A percentile compares a stretch with the other conserved stretches of the same genome.
These are phyloP conservation scores for Gossypium sturtianum DNA, from an alignment of 345 rosid species.

Conservation along the genomic window DNA sequence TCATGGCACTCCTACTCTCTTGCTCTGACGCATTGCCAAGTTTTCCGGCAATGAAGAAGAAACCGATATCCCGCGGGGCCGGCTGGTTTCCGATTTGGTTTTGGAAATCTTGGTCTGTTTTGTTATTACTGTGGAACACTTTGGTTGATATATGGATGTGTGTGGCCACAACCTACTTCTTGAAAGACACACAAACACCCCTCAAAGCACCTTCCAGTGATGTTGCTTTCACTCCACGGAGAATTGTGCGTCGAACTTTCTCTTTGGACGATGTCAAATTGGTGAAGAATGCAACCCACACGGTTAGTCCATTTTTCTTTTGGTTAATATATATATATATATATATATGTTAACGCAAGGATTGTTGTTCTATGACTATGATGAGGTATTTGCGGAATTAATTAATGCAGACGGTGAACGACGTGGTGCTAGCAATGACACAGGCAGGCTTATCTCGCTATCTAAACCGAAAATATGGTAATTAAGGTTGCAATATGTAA, in stretches of 20 bases:
- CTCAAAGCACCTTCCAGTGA: conserved; percentile 15
- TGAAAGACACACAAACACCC: conserved; percentile 30
- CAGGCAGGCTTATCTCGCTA: conserved; percentile 41
- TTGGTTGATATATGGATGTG: conserved; percentile 23
- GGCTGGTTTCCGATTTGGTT: not conserved
- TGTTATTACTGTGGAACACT: conserved; percentile 22
- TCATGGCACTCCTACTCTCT: conserved; percentile 34
- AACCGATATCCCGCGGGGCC: not conserved
- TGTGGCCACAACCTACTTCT: conserved; percentile 18
- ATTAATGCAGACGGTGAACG: conserved; percentile 33
- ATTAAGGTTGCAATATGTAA: not conserved
- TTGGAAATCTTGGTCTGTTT: not conserved
- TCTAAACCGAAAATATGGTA: conserved; percentile 33
- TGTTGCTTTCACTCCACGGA: conserved; percentile 18
- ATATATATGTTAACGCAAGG: too few relatives aligned
- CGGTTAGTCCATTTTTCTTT: conserved; percentile 5
- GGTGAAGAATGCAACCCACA: conserved; percentile 12
- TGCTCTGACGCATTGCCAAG: not conserved
- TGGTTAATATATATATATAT: too few relatives aligned
- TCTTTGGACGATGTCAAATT: conserved; percentile 27
- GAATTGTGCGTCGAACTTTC: conserved; percentile 27
- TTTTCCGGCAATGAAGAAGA: not conserved
- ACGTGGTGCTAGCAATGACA: conserved; percentile 29
- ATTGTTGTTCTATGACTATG: too few relatives aligned
- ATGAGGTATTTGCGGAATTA: too few relatives aligned